A percentile compares a stretch with the other conserved stretches of the same genome.
phyloP scores from a whole-genome alignment of 805 yeast species.

The Ogataea nitratoaversa region DNA sequence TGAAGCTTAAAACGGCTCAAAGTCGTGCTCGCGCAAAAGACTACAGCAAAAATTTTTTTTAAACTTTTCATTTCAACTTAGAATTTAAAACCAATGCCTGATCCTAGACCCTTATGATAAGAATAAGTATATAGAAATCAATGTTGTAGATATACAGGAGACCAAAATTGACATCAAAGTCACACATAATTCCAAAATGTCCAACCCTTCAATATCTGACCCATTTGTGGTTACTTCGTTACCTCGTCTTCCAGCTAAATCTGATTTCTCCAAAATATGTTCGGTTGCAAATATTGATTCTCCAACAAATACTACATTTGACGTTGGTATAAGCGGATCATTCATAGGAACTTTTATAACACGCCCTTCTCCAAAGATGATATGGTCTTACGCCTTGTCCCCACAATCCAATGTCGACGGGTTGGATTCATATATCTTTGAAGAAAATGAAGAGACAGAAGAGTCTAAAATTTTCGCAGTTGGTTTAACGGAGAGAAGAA shows the following conservation, averaged over 20 bases:
- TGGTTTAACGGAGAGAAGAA: constrained; percentile 34
- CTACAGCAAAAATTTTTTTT: neutral
- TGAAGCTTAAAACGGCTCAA: too few relatives aligned
- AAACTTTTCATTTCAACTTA: neutral
- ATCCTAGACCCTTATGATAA: neutral
- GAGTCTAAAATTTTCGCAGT: constrained; percentile 28
- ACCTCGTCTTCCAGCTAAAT: constrained; percentile 28
- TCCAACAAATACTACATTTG: constrained; percentile 35
- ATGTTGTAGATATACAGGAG: too few relatives aligned
- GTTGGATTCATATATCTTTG: constrained; percentile 32
- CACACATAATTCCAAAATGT: too few relatives aligned
- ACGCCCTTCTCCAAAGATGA: constrained; percentile 53
- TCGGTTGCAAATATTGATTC: constrained; percentile 23
- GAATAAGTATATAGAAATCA: too few relatives aligned
- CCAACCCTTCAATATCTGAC: constrained; percentile 23
- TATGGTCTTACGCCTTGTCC: constrained; percentile 51
- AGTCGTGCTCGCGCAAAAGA: neutral
- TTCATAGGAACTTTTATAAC: constrained; percentile 47
- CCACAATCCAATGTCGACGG: constrained; percentile 42
- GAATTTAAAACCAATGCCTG: too few relatives aligned
- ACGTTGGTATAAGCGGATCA: constrained; percentile 52
- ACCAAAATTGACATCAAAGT: too few relatives aligned
- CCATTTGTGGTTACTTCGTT: constrained; percentile 31
- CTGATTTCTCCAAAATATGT: constrained; percentile 20
- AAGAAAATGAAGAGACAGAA: constrained; percentile 12